A percentile compares a stretch with the other conserved stretches of the same genome.
phyloP scores from a whole-genome alignment of 352 stramenopile genomes.

The Pythium monospermum region DNA sequence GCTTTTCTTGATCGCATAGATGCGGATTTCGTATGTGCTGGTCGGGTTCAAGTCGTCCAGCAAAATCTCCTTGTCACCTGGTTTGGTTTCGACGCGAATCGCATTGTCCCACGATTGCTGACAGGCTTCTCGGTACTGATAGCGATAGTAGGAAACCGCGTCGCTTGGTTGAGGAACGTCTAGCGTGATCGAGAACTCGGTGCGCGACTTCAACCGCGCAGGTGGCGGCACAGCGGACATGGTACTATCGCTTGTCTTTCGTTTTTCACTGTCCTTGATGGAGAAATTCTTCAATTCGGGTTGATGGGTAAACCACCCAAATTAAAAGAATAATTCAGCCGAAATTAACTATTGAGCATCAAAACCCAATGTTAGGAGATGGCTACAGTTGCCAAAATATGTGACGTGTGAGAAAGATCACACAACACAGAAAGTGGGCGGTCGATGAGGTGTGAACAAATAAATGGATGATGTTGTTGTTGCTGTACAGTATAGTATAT shows the following conservation, averaged over 20 bases:
- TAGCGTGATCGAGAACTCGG: constrained; percentile 81
- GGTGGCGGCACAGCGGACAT: constrained; percentile 38
- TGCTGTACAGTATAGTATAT: background rate
- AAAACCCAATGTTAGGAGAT: constrained; percentile 1
- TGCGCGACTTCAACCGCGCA: constrained; percentile 67
- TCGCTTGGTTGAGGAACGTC: constrained; percentile 26
- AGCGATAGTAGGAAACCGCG: constrained; percentile 37
- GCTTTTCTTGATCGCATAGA: constrained; percentile 51
- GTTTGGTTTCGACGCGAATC: constrained; percentile 35
- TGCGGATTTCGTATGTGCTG: constrained; percentile 82
- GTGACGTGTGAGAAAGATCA: no score
- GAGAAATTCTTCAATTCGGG: no score
- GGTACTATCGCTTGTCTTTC: no score
- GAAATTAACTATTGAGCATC: no score
- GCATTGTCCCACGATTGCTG: constrained; percentile 30
- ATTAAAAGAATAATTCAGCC: no score
- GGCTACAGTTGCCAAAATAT: background rate
- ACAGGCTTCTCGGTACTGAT: constrained; percentile 67
- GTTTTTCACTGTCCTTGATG: no score
- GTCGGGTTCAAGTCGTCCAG: constrained; percentile 86
- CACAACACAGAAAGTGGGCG: no score
- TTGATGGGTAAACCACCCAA: background rate
- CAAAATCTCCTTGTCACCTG: constrained; percentile 41
- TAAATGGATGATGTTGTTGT: background rate
- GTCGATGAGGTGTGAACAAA: no score